Base-by-base conservation (phyloP, 768 basidiomycete genomes). In the Lentinula guzmanii region DNA sequence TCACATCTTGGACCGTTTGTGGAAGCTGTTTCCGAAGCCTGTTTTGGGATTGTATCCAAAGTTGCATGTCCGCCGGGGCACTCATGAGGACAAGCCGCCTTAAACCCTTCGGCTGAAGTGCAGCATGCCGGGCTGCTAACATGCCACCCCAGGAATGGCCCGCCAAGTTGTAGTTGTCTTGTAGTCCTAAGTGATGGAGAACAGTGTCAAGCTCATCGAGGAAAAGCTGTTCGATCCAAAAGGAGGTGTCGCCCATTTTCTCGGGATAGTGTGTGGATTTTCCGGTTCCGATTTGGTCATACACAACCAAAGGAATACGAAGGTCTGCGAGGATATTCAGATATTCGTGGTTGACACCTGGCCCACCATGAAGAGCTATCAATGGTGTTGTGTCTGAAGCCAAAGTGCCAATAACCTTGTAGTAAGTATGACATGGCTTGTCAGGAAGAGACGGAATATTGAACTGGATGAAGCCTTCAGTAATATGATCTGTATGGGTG, bases 111-210 rank as follows among this genome's bases (percentile, higher is more conserved):
- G 76, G 73, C 31, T 69, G 69, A 33, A 64, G 64, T 11, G 53
- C 50, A 10, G 67, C 62, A 63, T 63, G 63, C 5, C n/a, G 7
- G n/a, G 73, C 66, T 18, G 63, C 74, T n/a, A 80, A 71, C 77
- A 79, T 79, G 35, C 75, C 76, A 57, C 80, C 79, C 78, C 81
- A 80, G 13, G 77, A 78, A 37, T 81, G 77, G 4, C 77, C 81
- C 18, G 76, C 62, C 5, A 79, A 41, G 61, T 72, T 62, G 62
- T 73, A 80, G 45, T 73, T 65, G 60, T 67, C 72, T 28, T 68
- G 65, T 58, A 79, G 75, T 16, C 66, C 72, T 58, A 80, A 67
- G 66, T 78, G 70, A 31, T 52, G 34, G 54, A 82, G 52, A 15
- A 81, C 63, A 65, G 67, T 69, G 51, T 72, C 61, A 39, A 80